phyloP scores from a whole-genome alignment of 352 stramenopile species.

The Globisporangium spinosum region DNA sequence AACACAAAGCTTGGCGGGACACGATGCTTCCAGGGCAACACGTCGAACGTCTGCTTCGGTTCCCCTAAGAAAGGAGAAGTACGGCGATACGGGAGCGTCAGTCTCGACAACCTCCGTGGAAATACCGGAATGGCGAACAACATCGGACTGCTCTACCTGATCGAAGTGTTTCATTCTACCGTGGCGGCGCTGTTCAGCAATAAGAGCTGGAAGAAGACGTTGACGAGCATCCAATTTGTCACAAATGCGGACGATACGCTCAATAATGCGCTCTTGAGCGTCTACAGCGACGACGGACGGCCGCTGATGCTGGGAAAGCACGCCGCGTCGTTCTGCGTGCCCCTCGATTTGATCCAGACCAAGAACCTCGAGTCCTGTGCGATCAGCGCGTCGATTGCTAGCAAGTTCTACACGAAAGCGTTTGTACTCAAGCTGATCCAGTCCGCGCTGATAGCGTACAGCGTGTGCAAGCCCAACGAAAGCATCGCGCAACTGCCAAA shows the following conservation, averaged over 20 bases:
- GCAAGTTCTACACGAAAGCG: conserved; percentile 27
- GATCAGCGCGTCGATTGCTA: conserved; percentile 17
- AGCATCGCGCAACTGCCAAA: conserved; percentile 3
- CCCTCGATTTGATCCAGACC: conserved; percentile 17
- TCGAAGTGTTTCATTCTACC: conserved; percentile 28
- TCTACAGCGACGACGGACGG: conserved; percentile 18
- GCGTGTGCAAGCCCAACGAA: neutral
- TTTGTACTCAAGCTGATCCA: conserved; percentile 31
- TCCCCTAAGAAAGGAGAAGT: conserved; percentile 23
- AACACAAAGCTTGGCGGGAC: conserved; percentile 24
- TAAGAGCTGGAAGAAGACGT: conserved; percentile 30
- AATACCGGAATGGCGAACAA: conserved; percentile 26
- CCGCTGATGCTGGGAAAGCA: conserved; percentile 24
- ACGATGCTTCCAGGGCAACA: conserved; percentile 24
- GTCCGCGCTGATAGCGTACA: conserved; percentile 18
- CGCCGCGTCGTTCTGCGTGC: conserved; percentile 6
- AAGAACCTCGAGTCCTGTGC: conserved; percentile 30
- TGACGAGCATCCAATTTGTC: conserved; percentile 23
- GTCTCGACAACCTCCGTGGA: conserved; percentile 17
- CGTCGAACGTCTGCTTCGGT: conserved; percentile 26
- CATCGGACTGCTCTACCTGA: conserved; percentile 24
- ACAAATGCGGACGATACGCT: conserved; percentile 13
- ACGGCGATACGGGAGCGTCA: conserved; percentile 17
- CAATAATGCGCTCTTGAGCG: conserved; percentile 24
- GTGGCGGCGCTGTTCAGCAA: conserved; percentile 28